These are phyloP conservation scores for Domatiomyces catenatus DNA, from an alignment of 2,329 filamentous ascomycete genomes.

Conservation along the genomic window DNA sequence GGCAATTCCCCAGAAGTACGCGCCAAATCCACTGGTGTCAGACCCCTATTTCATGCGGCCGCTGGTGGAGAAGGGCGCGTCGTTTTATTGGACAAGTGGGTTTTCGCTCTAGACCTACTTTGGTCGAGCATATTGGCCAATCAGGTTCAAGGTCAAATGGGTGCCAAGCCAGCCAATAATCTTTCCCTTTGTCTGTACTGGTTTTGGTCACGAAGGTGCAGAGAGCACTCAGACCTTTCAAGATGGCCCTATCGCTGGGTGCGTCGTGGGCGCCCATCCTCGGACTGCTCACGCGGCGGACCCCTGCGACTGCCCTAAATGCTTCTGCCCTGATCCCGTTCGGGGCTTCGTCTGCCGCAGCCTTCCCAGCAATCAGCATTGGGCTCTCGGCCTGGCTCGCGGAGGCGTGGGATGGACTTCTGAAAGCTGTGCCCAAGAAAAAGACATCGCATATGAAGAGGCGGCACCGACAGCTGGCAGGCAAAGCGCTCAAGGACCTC, in stretches of 20 bases:
- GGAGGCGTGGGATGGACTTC: slow-evolving; percentile 81
- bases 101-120: not conserved
- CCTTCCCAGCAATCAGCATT: slow-evolving; percentile 44
- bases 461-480: slow-evolving; percentile 82
- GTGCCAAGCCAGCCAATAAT: too few relatives aligned
- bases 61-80: too few relatives aligned
- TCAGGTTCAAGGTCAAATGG: too few relatives aligned
- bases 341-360: slow-evolving; percentile 34
- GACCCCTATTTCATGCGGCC: not conserved
- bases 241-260: not conserved
- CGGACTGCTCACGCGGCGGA: not conserved
- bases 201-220: not conserved
- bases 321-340: not conserved
- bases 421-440: slow-evolving; percentile 92
- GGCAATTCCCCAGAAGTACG: slow-evolving; percentile 9
- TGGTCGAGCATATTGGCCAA: too few relatives aligned
- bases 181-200: not conserved
- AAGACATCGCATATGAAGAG: slow-evolving; percentile 97
- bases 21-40: not conserved
- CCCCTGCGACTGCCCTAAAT: not conserved
- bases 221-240: not conserved
- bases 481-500: slow-evolving; percentile 85
- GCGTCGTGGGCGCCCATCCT: not conserved
- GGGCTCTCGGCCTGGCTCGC: slow-evolving; percentile 55
- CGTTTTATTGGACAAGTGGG: not conserved